These are phyloP conservation scores for Myotisia sp. DNA, from an alignment of 2,329 filamentous ascomycete genomes.

Conservation along the genomic window DNA sequence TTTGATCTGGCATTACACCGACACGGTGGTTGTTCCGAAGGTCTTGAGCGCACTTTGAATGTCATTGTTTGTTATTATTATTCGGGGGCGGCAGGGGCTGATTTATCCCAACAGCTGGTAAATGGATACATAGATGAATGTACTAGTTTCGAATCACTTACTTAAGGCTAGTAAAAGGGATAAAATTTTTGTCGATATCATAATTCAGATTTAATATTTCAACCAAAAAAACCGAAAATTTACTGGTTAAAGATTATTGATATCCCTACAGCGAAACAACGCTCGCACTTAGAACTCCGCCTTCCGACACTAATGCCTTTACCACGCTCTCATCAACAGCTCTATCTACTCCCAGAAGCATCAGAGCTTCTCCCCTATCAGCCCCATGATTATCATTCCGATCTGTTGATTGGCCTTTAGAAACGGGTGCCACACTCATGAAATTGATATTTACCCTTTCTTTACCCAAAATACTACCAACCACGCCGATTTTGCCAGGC, in stretches of 20 bases:
- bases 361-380: slow-evolving; percentile 48
- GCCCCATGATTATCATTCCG: neutral
- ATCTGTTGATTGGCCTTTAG: slow-evolving; percentile 6
- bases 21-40: too few relatives aligned
- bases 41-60: too few relatives aligned
- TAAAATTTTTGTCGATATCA: too few relatives aligned
- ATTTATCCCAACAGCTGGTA: too few relatives aligned
- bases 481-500: slow-evolving; percentile 68
- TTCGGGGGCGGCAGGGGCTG: too few relatives aligned
- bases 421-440: slow-evolving; percentile 54
- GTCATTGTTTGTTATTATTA: too few relatives aligned
- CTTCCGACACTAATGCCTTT: slow-evolving; percentile 34
- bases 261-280: slow-evolving; percentile 34
- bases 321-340: slow-evolving; percentile 45
- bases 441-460: slow-evolving; percentile 64
- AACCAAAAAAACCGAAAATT: too few relatives aligned
- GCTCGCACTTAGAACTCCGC: slow-evolving; percentile 41
- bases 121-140: too few relatives aligned
- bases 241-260: too few relatives aligned
- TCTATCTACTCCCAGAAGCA: slow-evolving; percentile 64
- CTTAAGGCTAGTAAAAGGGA: too few relatives aligned
- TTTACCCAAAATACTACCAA: slow-evolving; percentile 55
- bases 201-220: too few relatives aligned
- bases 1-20: slow-evolving; percentile 12
- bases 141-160: too few relatives aligned